These are phyloP conservation scores for Populus deltoides DNA, from an alignment of 345 rosid genomes.

Conservation along the genomic window DNA sequence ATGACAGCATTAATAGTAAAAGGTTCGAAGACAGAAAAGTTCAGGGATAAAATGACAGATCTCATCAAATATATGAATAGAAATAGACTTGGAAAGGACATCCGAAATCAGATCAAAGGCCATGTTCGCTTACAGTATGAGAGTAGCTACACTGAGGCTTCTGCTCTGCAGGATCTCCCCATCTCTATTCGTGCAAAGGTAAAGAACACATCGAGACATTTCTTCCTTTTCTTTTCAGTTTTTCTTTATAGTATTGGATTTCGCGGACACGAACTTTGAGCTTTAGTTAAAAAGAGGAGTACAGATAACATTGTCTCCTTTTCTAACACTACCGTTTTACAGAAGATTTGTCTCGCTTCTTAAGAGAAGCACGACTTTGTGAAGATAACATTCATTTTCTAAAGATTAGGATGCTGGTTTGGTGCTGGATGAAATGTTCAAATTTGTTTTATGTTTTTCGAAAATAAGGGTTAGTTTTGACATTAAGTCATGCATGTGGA, in stretches of 20 bases:
- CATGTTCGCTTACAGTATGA: conserved; percentile 83
- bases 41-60: conserved; percentile 92
- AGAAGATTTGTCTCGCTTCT: not conserved
- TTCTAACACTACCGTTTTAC: not conserved
- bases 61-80: conserved; percentile 83
- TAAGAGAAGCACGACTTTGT: no score
- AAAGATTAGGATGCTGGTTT: no score
- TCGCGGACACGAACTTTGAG: not conserved
- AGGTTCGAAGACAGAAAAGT: conserved; percentile 95
- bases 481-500: not conserved
- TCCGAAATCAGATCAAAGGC: conserved; percentile 69
- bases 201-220: not conserved
- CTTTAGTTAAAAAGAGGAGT: not conserved
- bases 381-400: no score
- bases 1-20: conserved; percentile 96
- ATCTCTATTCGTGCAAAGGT: conserved; percentile 94
- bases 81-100: conserved; percentile 62
- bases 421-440: no score
- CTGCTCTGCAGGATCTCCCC: conserved; percentile 80
- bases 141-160: conserved; percentile 74
- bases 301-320: not conserved
- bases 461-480: not conserved
- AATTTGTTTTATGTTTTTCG: no score
- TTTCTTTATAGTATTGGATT: not conserved
- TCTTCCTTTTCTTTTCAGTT: not conserved